Conservation (phyloP, 2,329 filamentous ascomycete species). For the Botryotinia narcissicola region DNA sequence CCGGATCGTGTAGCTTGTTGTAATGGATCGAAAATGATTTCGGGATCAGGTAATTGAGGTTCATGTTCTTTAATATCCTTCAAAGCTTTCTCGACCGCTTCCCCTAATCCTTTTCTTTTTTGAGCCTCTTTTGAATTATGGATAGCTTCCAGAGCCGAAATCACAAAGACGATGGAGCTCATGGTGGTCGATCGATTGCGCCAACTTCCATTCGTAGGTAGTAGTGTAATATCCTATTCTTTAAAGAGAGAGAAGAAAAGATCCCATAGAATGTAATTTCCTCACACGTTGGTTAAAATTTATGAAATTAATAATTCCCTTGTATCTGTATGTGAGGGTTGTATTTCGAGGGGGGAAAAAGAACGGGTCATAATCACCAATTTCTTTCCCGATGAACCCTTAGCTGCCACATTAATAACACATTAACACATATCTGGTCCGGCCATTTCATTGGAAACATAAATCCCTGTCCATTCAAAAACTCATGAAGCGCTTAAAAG, state of each 20-base stretch:
- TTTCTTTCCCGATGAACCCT: constrained; percentile 6
- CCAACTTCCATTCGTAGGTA: constrained; percentile 34
- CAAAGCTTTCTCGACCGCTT: constrained; percentile 77
- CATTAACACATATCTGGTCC: constrained; percentile 13
- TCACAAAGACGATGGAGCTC: constrained; percentile 94
- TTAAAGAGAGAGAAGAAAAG: not conserved
- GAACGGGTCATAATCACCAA: not conserved
- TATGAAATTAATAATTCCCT: constrained; percentile 10
- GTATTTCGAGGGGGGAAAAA: not conserved
- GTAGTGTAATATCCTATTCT: not conserved
- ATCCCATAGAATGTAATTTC: not conserved
- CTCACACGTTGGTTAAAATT: not conserved
- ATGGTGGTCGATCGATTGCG: constrained; percentile 53
- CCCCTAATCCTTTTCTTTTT: constrained; percentile 78
- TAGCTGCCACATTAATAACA: constrained; percentile 12
- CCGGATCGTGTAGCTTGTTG: constrained; percentile 85
- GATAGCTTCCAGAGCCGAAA: constrained; percentile 89
- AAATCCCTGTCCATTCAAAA: not conserved
- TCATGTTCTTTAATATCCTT: constrained; percentile 84
- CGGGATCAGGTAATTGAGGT: constrained; percentile 78
- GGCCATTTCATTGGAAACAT: not conserved
- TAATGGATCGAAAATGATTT: constrained; percentile 86
- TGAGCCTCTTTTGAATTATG: constrained; percentile 87
- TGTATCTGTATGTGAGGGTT: not conserved
- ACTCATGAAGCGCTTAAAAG: not conserved